Evolutionary conservation across 225 moss, liverwort and hornwort genomes (phyloP).

Genomic region (Lunularia cruciata): DNA sequence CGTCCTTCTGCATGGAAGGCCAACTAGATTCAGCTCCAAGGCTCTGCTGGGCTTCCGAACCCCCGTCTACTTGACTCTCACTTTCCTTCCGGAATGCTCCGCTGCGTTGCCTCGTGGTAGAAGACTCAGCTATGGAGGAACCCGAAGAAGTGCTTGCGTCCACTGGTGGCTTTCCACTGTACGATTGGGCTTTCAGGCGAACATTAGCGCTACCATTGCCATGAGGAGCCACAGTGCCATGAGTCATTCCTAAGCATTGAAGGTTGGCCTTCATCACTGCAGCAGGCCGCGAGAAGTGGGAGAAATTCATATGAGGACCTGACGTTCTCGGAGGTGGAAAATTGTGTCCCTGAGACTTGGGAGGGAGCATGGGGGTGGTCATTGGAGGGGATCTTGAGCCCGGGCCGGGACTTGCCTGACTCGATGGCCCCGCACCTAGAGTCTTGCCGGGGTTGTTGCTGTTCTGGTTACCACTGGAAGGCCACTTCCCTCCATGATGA

Average conservation of each 20-base stretch:
- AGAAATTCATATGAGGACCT: constrained; percentile 68
- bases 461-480: constrained; percentile 23
- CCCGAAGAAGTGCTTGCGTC: constrained; percentile 63
- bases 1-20: constrained; percentile 51
- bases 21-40: constrained; percentile 48
- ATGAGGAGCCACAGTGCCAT: not conserved
- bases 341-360: constrained; percentile 46
- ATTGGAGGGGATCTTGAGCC: constrained; percentile 20
- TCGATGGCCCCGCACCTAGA: constrained; percentile 21
- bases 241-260: constrained; percentile 53
- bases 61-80: constrained; percentile 32
- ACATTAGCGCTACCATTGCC: constrained; percentile 27
- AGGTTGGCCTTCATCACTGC: constrained; percentile 58
- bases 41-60: constrained; percentile 43
- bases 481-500: constrained; percentile 41
- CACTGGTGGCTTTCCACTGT: constrained; percentile 26
- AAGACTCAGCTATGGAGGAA: constrained; percentile 75
- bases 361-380: constrained; percentile 50
- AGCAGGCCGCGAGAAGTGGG: constrained; percentile 69
- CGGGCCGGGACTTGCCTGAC: constrained; percentile 10
- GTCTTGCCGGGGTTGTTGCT: constrained; percentile 32
- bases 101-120: constrained; percentile 43
- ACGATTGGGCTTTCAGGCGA: constrained; percentile 30
- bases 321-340: constrained; percentile 24
- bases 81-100: constrained; percentile 41